Percentiles rank a stretch among this genome's conserved stretches.
phyloP scores from a whole-genome alignment of 257 asterid genomes.

The Solanum tacnaense region DNA sequence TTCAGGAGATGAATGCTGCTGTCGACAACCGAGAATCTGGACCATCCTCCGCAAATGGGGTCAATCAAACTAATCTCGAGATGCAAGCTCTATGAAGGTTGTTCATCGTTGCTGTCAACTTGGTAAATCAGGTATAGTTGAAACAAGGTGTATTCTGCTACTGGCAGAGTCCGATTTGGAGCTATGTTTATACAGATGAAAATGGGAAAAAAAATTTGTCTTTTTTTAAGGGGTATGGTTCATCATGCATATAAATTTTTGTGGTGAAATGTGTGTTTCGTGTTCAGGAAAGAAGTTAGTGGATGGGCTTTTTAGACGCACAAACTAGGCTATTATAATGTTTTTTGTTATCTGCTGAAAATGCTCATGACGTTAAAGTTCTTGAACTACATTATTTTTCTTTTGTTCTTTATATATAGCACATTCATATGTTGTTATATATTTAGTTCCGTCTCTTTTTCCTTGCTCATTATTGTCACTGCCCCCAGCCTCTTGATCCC shows the following conservation, averaged over 20 bases:
- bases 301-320: neutral
- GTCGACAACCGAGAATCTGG: conserved; percentile 13
- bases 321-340: neutral
- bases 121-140: neutral
- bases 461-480: neutral
- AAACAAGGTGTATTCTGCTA: neutral
- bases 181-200: neutral
- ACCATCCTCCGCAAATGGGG: conserved; percentile 41
- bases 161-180: neutral
- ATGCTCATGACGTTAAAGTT: neutral
- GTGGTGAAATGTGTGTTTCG: neutral
- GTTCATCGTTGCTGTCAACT: neutral
- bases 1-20: conserved; percentile 59
- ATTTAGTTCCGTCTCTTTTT: neutral
- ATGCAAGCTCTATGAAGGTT: conserved; percentile 57
- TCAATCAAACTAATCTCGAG: conserved; percentile 46
- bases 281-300: neutral
- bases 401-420: neutral
- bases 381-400: neutral
- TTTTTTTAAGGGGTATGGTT: neutral
- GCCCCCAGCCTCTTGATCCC: neutral
- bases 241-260: neutral
- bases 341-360: neutral
- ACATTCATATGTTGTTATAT: neutral
- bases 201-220: neutral